Evolutionary conservation across 441 rosid genomes (phyloP).

Genomic region (Mallotus repandus): DNA sequence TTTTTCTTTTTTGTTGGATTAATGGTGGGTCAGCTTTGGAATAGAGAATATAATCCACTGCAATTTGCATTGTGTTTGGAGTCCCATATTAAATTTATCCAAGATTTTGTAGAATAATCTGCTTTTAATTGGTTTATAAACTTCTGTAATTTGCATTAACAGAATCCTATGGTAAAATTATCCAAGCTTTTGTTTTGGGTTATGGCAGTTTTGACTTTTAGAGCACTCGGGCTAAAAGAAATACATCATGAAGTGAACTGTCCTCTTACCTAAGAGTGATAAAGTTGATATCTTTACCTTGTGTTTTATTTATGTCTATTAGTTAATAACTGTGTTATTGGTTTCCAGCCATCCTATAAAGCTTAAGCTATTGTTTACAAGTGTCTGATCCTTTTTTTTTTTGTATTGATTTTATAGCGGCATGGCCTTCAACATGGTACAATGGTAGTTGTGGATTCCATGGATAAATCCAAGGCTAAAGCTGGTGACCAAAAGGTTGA

Average conservation of each 20-base stretch:
- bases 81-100: constrained; percentile 5
- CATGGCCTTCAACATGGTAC: constrained; percentile 47
- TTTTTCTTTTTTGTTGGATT: not conserved
- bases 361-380: not conserved
- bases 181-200: not conserved
- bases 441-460: constrained; percentile 48
- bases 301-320: not conserved
- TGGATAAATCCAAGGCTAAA: constrained; percentile 59
- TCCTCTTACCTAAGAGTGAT: not conserved
- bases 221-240: not conserved
- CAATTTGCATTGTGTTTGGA: constrained; percentile 6
- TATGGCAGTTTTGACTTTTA: constrained; percentile 5
- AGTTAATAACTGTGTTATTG: not conserved
- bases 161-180: too few relatives aligned
- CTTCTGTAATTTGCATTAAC: too few relatives aligned
- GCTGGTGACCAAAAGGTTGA: constrained; percentile 66
- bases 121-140: constrained; percentile 13
- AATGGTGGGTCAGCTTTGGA: constrained; percentile 37
- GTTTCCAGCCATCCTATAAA: not conserved
- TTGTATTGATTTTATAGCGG: constrained; percentile 21
- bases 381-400: not conserved
- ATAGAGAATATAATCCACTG: constrained; percentile 15
- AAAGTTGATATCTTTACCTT: not conserved
- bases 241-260: not conserved
- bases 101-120: constrained; percentile 11